Evolutionary conservation across 176 grass and related monocot species (phyloP), one percentile per base, ranked within the genome.

Genomic region (Hordeum marinum): DNA sequence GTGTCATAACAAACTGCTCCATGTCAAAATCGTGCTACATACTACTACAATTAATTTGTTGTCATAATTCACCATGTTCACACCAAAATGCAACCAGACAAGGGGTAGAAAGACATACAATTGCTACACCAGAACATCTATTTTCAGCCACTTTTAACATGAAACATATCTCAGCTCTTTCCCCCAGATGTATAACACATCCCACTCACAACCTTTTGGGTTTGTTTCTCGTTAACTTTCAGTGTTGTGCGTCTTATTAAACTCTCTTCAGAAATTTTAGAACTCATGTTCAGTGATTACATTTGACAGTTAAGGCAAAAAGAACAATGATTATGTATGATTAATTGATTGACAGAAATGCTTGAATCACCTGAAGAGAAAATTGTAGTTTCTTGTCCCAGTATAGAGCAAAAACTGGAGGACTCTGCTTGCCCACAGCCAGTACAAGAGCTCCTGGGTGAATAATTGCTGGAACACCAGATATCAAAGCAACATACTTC

Each of bases 351-450:
- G 64, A 20, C 43, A 7, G 52, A 92, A 14, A 79, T 11, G 75
- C 18, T 79, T 17, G 80, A 77, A 43, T 87, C 78, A 92, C 96
- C 96, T 98, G 96, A 89, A 98, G 91, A 78, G 96, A 98, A 81
- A 98, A 98, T 65, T 98, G 96, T 60, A 90, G 40, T 77, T 95
- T 98, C 93, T 92, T 95, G 83, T 95, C 93, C 96, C 96, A 98
- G 77, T 98, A 98, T 34, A 98, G 82, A 79, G 87, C 86, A 84
- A 98, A 98, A 52, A 87, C 75, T 34, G 93, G 91, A 80, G 93
- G 91, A 75, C 18, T 92, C 66, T 98, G 89, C 85, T 95, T 98
- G 48, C 96, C 84, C 76, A 98, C 89, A 65, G 93, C 91, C 71
- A 98, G 68, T 50, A 98, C 88, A 81, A 90, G 90, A 81, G 96